Percentiles rank a stretch among this genome's conserved stretches.
phyloP scores from a whole-genome alignment of 2,329 filamentous ascomycete genomes.

The Cercospora janseana region DNA sequence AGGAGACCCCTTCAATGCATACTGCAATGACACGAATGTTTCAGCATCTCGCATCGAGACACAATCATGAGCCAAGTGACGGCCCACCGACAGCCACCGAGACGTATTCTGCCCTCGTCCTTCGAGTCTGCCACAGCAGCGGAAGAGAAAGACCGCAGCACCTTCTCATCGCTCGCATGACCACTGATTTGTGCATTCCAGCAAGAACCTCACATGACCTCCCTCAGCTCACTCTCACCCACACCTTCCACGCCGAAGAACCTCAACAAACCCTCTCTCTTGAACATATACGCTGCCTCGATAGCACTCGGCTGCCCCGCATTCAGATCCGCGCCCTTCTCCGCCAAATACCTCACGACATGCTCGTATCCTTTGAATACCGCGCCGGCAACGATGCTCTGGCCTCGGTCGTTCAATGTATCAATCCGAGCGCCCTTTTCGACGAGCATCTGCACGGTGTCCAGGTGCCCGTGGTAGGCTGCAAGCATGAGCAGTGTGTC shows the following conservation, averaged over 20 bases:
- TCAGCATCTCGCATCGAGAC: no score
- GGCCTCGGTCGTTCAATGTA: slow-evolving; percentile 64
- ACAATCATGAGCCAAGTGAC: no score
- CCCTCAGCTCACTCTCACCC: background rate
- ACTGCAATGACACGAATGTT: no score
- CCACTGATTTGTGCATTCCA: no score
- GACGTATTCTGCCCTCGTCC: no score
- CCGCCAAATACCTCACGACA: slow-evolving; percentile 57
- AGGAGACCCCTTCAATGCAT: no score
- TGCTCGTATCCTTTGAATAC: slow-evolving; percentile 69
- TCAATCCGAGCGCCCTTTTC: slow-evolving; percentile 66
- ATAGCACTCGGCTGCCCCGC: slow-evolving; percentile 48
- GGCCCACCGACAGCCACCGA: no score
- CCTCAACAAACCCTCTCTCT: slow-evolving; percentile 38
- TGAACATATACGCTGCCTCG: slow-evolving; percentile 50
- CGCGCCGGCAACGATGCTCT: slow-evolving; percentile 68
- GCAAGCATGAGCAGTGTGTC: slow-evolving; percentile 75
- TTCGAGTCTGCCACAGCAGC: no score
- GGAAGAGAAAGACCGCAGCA: no score
- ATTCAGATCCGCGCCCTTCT: slow-evolving; percentile 43
- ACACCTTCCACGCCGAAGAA: slow-evolving; percentile 37
- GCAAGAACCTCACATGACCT: no score
- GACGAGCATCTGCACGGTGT: slow-evolving; percentile 60
- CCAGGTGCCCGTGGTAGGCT: slow-evolving; percentile 65
- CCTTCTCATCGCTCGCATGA: no score